These are phyloP conservation scores for Ogataea angusta DNA, from an alignment of 805 yeast species.

Conservation along the genomic window DNA sequence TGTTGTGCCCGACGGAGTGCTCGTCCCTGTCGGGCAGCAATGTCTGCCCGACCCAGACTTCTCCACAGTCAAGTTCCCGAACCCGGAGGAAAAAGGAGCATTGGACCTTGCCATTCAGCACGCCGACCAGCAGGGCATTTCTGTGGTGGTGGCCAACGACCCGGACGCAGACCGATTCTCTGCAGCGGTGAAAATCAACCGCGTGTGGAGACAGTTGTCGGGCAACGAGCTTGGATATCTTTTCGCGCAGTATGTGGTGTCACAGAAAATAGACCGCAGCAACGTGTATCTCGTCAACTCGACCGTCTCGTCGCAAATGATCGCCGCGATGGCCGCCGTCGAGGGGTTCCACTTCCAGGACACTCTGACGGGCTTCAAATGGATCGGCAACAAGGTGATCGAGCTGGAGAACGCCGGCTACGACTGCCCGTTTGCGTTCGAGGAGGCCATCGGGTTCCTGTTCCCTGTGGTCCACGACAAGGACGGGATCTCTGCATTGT, in stretches of 20 bases:
- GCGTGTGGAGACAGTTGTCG: constrained; percentile 71
- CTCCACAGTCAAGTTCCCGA: constrained; percentile 85
- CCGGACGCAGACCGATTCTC: constrained; percentile 97
- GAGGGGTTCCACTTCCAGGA: constrained; percentile 66
- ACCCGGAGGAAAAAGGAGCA: constrained; percentile 95
- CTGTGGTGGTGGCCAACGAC: constrained; percentile 80
- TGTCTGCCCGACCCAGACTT: constrained; percentile 78
- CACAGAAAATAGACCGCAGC: constrained; percentile 26
- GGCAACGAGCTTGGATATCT: constrained; percentile 90
- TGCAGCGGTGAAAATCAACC: constrained; percentile 57
- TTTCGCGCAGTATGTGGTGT: constrained; percentile 65
- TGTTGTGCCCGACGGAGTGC: constrained; percentile 32
- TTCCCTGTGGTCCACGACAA: constrained; percentile 81
- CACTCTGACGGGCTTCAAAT: constrained; percentile 93
- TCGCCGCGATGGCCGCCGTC: constrained; percentile 60
- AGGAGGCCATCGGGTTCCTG: constrained; percentile 97
- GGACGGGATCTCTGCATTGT: constrained; percentile 85
- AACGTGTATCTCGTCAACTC: constrained; percentile 69
- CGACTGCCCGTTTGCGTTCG: constrained; percentile 83
- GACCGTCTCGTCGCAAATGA: constrained; percentile 87
- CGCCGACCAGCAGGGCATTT: constrained; percentile 49
- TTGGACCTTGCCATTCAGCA: constrained; percentile 61
- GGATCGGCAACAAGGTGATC: constrained; percentile 91
- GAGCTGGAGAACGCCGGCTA: constrained; percentile 63
- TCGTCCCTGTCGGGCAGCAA: constrained; percentile 59